phyloP scores from a whole-genome alignment of 768 basidiomycete genomes.

The Stropharia rugosoannulata region DNA sequence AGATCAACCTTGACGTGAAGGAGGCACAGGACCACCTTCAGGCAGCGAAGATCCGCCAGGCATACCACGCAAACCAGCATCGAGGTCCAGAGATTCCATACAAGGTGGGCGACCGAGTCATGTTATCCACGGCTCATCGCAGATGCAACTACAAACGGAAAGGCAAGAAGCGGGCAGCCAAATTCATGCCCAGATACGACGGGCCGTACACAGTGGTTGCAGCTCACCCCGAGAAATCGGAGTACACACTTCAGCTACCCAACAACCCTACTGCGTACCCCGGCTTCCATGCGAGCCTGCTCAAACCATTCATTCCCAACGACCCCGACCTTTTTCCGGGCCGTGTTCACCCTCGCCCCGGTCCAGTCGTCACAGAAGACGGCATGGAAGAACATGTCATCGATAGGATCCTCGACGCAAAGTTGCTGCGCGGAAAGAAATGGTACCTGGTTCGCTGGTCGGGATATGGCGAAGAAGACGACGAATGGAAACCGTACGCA shows the following conservation, averaged over 20 bases:
- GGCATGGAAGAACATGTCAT: slow-evolving; percentile 18
- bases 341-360: neutral
- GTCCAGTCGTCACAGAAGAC: slow-evolving; percentile 4
- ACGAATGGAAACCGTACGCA: slow-evolving; percentile 24
- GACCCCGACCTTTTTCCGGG: slow-evolving; percentile 29
- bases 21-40: too few species aligned
- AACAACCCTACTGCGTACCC: slow-evolving; percentile 22
- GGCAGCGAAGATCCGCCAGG: too few species aligned
- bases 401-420: slow-evolving; percentile 28
- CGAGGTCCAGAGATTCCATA: too few species aligned
- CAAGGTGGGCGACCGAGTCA: too few species aligned
- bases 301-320: slow-evolving; percentile 27
- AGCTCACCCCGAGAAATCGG: slow-evolving; percentile 14
- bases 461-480: slow-evolving; percentile 26
- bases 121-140: too few species aligned
- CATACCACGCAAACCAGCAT: too few species aligned
- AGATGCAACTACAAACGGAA: too few species aligned
- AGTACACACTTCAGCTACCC: slow-evolving; percentile 30
- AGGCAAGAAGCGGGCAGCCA: slow-evolving; percentile 25
- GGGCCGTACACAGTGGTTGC: slow-evolving; percentile 21
- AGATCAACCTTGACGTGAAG: too few species aligned
- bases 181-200: slow-evolving; percentile 40
- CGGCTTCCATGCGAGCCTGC: slow-evolving; percentile 31
- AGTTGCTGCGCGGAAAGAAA: slow-evolving; percentile 19
- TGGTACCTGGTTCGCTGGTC: slow-evolving; percentile 31